These are phyloP conservation scores for Turritis glabra DNA, from an alignment of 345 rosid species.

Conservation along the genomic window DNA sequence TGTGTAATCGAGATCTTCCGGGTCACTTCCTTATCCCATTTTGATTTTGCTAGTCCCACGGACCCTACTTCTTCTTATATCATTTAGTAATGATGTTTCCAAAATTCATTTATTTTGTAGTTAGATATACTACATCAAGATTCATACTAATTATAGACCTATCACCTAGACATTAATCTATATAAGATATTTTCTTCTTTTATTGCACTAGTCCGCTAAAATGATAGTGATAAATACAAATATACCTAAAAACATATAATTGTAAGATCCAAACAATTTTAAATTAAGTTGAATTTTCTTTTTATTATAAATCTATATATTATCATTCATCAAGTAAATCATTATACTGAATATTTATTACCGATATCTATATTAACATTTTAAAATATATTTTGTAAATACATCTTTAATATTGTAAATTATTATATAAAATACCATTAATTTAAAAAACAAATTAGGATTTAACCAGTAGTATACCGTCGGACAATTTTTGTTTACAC, in stretches of 20 bases:
- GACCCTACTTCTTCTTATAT: conserved; percentile 7
- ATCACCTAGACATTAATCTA: background rate
- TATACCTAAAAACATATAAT: background rate
- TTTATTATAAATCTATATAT: too few species aligned
- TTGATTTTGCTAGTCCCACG: background rate
- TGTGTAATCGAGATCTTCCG: conserved; percentile 9
- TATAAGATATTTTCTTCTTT: background rate
- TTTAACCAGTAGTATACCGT: too few species aligned
- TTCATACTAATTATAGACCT: background rate
- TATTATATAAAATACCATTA: too few species aligned
- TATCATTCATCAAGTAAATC: too few species aligned
- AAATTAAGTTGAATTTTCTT: too few species aligned
- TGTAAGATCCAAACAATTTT: background rate
- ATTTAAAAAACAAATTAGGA: too few species aligned
- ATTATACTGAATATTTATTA: too few species aligned
- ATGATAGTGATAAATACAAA: background rate
- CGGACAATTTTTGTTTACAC: too few species aligned
- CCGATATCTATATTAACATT: too few species aligned
- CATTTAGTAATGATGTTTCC: background rate
- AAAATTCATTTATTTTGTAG: background rate
- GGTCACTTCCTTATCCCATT: conserved; percentile 12
- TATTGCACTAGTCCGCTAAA: background rate
- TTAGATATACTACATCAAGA: conserved; percentile 15
- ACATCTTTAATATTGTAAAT: too few species aligned
- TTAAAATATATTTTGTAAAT: too few species aligned